Percentiles rank a stretch among this genome's conserved stretches.
Evolutionary conservation across 2,329 filamentous ascomycete genomes (phyloP).

Genomic region (Xylaria hypoxylon): DNA sequence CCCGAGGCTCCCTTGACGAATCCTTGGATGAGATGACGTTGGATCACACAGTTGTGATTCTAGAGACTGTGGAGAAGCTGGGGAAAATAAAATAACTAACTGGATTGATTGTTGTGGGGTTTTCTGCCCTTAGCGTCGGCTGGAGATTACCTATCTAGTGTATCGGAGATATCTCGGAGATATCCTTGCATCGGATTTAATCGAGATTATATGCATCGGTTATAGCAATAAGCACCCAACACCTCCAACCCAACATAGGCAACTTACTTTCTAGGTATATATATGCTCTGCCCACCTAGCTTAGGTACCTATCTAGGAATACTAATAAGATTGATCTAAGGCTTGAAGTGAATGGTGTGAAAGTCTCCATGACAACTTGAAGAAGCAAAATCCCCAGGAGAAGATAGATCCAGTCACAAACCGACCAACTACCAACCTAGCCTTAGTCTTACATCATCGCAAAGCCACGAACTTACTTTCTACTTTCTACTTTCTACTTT

Average conservation of each 20-base stretch:
- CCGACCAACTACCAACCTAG: too few relatives aligned
- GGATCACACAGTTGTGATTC: slow-evolving; percentile 19
- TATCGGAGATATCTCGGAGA: slow-evolving; percentile 12
- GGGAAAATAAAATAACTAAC: too few relatives aligned
- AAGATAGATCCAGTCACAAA: too few relatives aligned
- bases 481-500: not conserved
- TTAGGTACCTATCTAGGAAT: too few relatives aligned
- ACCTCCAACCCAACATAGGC: not conserved
- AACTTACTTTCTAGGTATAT: too few relatives aligned
- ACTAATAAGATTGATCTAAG: too few relatives aligned
- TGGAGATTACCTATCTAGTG: not conserved
- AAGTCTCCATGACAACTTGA: too few relatives aligned
- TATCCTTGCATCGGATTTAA: slow-evolving; percentile 5
- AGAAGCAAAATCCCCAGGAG: too few relatives aligned
- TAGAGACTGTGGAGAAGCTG: slow-evolving; percentile 13
- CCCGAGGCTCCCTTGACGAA: not conserved
- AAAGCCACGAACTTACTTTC: slow-evolving; percentile 9
- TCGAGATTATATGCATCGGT: not conserved
- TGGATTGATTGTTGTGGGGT: too few relatives aligned
- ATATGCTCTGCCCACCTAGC: too few relatives aligned
- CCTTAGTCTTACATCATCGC: slow-evolving; percentile 16
- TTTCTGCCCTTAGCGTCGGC: slow-evolving; percentile 1
- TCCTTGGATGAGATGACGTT: slow-evolving; percentile 16
- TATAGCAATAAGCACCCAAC: not conserved
- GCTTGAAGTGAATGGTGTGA: too few relatives aligned